phyloP scores from a whole-genome alignment of 768 basidiomycete genomes.

The Panellus pusillus region DNA sequence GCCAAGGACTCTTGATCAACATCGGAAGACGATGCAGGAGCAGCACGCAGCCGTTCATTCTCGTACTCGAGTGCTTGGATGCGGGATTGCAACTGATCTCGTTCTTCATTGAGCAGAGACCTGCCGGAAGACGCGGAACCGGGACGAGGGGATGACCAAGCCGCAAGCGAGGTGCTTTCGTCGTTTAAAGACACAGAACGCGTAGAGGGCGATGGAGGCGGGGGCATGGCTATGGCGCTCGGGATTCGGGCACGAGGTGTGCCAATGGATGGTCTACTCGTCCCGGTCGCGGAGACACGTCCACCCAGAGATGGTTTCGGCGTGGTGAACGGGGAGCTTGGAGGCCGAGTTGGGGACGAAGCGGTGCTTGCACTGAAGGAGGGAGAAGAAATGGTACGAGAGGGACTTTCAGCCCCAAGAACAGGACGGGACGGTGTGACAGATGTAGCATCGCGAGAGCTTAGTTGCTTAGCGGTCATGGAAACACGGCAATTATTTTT shows the following conservation, averaged over 20 bases:
- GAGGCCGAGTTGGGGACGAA: conserved; percentile 43
- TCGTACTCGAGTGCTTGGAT: conserved; percentile 71
- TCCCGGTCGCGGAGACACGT: conserved; percentile 36
- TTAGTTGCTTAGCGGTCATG: conserved; percentile 83
- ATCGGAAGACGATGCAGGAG: conserved; percentile 26
- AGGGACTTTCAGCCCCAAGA: conserved; percentile 21
- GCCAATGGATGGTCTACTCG: conserved; percentile 41
- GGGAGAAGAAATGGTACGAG: conserved; percentile 29
- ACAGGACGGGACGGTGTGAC: conserved; percentile 30
- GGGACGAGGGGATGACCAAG: conserved; percentile 36
- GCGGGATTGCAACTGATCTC: conserved; percentile 46
- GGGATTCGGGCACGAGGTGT: conserved; percentile 70
- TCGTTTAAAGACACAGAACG: conserved; percentile 42
- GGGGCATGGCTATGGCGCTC: conserved; percentile 79
- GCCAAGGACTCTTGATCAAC: conserved; percentile 43
- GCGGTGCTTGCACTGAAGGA: conserved; percentile 37
- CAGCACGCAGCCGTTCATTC: conserved; percentile 55
- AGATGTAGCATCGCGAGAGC: conserved; percentile 38
- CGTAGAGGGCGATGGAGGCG: conserved; percentile 64
- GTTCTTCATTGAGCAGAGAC: conserved; percentile 40
- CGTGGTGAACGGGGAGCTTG: conserved; percentile 68
- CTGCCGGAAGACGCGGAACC: conserved; percentile 32
- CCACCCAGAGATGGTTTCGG: conserved; percentile 53
- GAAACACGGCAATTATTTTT: no score
- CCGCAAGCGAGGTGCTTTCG: conserved; percentile 40